Base-by-base conservation (phyloP, 495 filamentous ascomycete genomes). In the Penicillium ucsense region DNA sequence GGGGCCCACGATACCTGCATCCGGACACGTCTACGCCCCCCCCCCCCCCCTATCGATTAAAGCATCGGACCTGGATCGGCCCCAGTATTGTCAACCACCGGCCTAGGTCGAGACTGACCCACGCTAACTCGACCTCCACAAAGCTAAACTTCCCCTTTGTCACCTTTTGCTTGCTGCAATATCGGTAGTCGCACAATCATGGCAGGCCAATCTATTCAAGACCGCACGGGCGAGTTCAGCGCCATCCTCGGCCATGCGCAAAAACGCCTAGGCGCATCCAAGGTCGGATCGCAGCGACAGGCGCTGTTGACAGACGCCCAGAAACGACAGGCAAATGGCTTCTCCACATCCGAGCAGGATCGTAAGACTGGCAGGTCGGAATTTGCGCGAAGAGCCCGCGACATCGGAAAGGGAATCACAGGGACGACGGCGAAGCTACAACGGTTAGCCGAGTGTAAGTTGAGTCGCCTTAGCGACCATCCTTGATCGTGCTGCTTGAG, bases 351-450 rank as follows among this genome's bases (percentile, higher is more conserved):
- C 45, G 63, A 45, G 38, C 50, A 72, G 53, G 61, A 66, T 36
- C 57, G 59, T 4, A 74, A 72, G 60, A 59, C 55, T 12, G 60
- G 57, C 41, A 73, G 84, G 51, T 84, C 81, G 39, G 92, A 97
- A 59, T 97, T 98, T 65, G 91, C 94, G 43, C 79, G 88, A 52
- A 79, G 81, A 50, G 92, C 92, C 20, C 87, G 86, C 12, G 85
- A 92, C 53, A 95, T 97, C 47, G 94, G 89, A 40, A 77, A 86
- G 55, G 88, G 86, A 12, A 96, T 98, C 45, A 84, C 85, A 32
- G 86, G 74, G 35, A 97, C 94, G 3, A 97, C 94, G 78, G 88
- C 83, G 29, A 98, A 97, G 66, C 68, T 98, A 55, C 85, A 95
- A 63, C 84, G 91, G 59, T 70, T 98, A 52, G 89, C 92, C 41